Evolutionary conservation across 805 yeast species (phyloP), one percentile per base, ranked within the genome.

Genomic region (Wickerhamomyces kurtzmanii): DNA sequence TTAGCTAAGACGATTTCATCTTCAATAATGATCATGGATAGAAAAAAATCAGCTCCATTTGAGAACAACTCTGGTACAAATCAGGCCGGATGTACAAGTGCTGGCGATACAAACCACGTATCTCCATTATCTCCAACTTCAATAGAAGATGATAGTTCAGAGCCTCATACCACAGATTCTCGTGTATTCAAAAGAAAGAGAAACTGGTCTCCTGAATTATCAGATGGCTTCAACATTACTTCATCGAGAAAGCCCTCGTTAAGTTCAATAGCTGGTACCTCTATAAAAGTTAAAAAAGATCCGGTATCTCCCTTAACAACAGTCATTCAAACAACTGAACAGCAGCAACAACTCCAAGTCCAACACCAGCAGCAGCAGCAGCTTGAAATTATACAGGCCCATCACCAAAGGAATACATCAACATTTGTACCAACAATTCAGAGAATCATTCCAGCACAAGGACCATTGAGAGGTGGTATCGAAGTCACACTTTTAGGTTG

Each of bases 401-500:
- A 31, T 25, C 13, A 34, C 33, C 23, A 31, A 20, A 23, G 31
- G 34, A 27, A 32, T 31, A 14, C 27, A 32, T n/a, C 34, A 27
- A 10, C 28, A 16, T 15, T 15, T 30, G 8, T 23, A 26, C 44
- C 48, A 20, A 21, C 34, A 0, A 77, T 89, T 29, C 89, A 85
- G 50, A 67, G 95, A 33, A 79, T 91, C 8, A 87, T 91, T 32
- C 99, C 99, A 1, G 79, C 93, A 0, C 91, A 83, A 51, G 99
- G 99, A 3, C 94, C 96, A 8, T 70, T 86, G 9, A 68, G 95
- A 37, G 99, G 99, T 39, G 99, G 98, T 12, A 78, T 87, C 23
- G 99, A 91, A 51, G 83, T 91, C 6, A 91, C 98, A 0, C 58
- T 91, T 27, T 60, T 91, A 24, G 98, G 98, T 3, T 68, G 76